A percentile compares a stretch with the other conserved stretches of the same genome.
These are phyloP conservation scores for Phaffia tasmanica DNA, from an alignment of 768 basidiomycete genomes.

Conservation along the genomic window DNA sequence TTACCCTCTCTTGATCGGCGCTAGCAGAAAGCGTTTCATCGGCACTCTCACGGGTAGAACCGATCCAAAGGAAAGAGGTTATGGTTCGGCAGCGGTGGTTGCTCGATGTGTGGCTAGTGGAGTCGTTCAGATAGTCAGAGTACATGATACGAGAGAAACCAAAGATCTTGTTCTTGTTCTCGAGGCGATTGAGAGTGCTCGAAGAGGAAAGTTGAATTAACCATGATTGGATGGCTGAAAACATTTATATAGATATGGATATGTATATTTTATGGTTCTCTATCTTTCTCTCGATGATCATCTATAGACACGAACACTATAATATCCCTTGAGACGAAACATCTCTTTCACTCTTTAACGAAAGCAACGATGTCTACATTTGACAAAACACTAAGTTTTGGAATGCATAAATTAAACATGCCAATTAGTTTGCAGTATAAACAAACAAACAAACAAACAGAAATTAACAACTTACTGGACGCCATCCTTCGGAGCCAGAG, in stretches of 20 bases:
- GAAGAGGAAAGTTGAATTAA: constrained; percentile 2
- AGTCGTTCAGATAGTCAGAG: constrained; percentile 59
- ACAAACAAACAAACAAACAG: too few species aligned
- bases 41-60: constrained; percentile 51
- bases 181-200: constrained; percentile 42
- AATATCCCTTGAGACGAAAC: too few species aligned
- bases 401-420: too few species aligned
- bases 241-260: background rate
- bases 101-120: constrained; percentile 59
- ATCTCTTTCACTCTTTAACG: too few species aligned
- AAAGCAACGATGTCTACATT: too few species aligned
- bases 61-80: constrained; percentile 52
- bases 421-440: too few species aligned
- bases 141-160: constrained; percentile 68
- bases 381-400: too few species aligned
- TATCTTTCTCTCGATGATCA: too few species aligned
- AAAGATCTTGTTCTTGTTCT: constrained; percentile 60
- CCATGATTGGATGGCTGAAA: background rate
- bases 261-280: too few species aligned
- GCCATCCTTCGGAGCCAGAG: too few species aligned
- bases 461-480: too few species aligned
- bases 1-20: constrained; percentile 58
- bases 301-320: too few species aligned
- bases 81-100: constrained; percentile 69
- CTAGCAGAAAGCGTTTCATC: constrained; percentile 75